Evolutionary conservation across 352 stramenopile species (phyloP), one percentile per base, ranked within the genome.

Genomic region (Bremia lactucae): DNA sequence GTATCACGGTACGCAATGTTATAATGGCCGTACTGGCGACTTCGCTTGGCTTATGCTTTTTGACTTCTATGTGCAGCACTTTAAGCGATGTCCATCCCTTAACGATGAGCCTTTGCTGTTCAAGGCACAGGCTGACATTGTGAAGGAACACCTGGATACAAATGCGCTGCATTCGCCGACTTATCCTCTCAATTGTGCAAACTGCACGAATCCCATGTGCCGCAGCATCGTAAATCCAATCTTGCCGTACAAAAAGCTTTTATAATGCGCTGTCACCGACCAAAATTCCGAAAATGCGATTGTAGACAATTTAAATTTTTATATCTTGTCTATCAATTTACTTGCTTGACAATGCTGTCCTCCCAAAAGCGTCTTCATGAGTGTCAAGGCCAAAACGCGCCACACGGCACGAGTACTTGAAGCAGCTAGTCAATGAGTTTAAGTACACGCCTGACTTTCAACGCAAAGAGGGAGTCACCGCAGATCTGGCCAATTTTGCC

Each of bases 41-140:
- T 5, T 40, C 5, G 20, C 22, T 42, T 29, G 16, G 22, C 6
- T 41, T 11, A 25, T 10, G 26, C 8, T 35, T 51, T 16, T 22
- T 20, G 16, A n/a, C 47, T 6, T 46, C 16, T 20, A 10, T 40
- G 19, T 16, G 20, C 42, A 83, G 69, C 36, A 97, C 43, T 98
- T 97, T 65, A 82, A 90, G 53, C 80, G 95, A 42, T 96, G 87
- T 46, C 95, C 95, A 22, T 96, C 95, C 29, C 68, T 98, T 26
- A 99, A 99, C 57, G 95, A 98, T 62, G 67, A 87, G 36, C 79
- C 78, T 28, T 51, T 87, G 46, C 94, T 99, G 45, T 97, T 98
- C 45, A 54, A 95, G 33, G 96, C 97, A 41, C 95, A 98, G 82
- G 94, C 95, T 1, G 87, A 98, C 52, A 88, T 98, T 60, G 92